Base-by-base conservation (phyloP, 495 filamentous ascomycete species). In the Hamigera avellanea region DNA sequence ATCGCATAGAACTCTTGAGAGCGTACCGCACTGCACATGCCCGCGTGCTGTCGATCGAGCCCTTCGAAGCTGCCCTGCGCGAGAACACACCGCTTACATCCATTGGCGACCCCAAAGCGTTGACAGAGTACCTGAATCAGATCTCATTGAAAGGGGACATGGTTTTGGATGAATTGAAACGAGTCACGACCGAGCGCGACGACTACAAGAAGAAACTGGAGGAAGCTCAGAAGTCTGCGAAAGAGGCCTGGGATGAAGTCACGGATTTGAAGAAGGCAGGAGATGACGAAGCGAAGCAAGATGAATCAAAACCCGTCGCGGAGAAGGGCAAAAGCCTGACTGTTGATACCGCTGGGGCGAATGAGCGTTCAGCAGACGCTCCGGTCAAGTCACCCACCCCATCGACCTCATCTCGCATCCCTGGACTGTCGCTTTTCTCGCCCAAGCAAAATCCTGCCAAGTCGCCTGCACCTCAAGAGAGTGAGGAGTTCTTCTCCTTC, bases 81-180 rank as follows among this genome's bases (percentile, higher is more conserved):
- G 91, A 98, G 48, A 83, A 88, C 41, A 96, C 93, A 0, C 89
- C 91, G 0, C 60, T 95, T 14, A 81, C 85, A 12, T 84, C 83
- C 2, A 94, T 96, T 39, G 72, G 66, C 35, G 93, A 98, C 40
- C 83, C 87, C 0, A 75, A 76, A 42, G 80, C 86, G 1, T 61
- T 98, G 19, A 77, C 89, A 2, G 91, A 96, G 59, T 98, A 96
- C 52, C 69, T 98, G n/a, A 91, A 80, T 44, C 86, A 93, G 56
- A 61, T 94, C 26, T 84, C 80, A 36, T 59, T 86, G 17, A 88
- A 88, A 43, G 76, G 78, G 8, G 86, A 94, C 44, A 85, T 98
- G 78, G 75, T 91, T 1, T 72, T 86, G 69, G 82, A 93, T 13
- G 91, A 98, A 54, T 64, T 95, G n/a, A 94, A 86, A 61, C 73